phyloP scores from a whole-genome alignment of 2,329 filamentous ascomycete genomes.

The Ophiostoma sp. region DNA sequence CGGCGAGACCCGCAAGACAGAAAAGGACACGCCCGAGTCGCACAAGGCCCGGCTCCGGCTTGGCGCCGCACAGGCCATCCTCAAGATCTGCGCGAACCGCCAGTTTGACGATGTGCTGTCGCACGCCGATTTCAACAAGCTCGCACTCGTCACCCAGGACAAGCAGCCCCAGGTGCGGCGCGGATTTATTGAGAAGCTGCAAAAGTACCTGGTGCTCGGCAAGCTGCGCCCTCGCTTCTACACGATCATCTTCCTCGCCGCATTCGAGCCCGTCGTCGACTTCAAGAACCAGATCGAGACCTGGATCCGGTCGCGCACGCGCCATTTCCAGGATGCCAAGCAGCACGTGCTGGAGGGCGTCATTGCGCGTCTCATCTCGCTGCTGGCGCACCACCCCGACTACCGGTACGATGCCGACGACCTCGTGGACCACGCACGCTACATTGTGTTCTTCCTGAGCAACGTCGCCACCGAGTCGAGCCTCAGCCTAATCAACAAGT shows the following conservation, averaged over 20 bases:
- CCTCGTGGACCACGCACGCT: constrained; percentile 75
- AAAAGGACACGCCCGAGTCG: constrained; percentile 69
- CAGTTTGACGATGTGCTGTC: constrained; percentile 70
- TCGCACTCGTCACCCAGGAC: constrained; percentile 80
- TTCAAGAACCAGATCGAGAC: constrained; percentile 73
- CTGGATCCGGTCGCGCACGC: constrained; percentile 80
- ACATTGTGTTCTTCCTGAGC: constrained; percentile 83
- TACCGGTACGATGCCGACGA: constrained; percentile 64
- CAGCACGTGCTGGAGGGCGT: constrained; percentile 70
- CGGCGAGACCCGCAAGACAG: constrained; percentile 41
- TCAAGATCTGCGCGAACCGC: constrained; percentile 78
- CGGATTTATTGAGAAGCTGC: constrained; percentile 76
- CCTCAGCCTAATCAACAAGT: constrained; percentile 80
- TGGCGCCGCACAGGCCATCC: constrained; percentile 68
- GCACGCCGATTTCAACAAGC: constrained; percentile 69
- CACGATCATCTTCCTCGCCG: constrained; percentile 80
- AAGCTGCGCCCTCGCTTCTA: constrained; percentile 74
- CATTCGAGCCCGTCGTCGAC: constrained; percentile 74
- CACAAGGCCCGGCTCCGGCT: constrained; percentile 80
- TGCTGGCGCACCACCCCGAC: constrained; percentile 91
- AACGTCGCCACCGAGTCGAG: constrained; percentile 82
- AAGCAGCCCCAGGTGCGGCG: constrained; percentile 65
- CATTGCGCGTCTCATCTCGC: constrained; percentile 75
- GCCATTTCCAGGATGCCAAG: constrained; percentile 55
- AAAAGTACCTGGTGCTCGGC: constrained; percentile 78